Percentiles rank a stretch among this genome's conserved stretches.
Evolutionary conservation across 257 asterid species (phyloP).

Genomic region (Jasminum sambac): DNA sequence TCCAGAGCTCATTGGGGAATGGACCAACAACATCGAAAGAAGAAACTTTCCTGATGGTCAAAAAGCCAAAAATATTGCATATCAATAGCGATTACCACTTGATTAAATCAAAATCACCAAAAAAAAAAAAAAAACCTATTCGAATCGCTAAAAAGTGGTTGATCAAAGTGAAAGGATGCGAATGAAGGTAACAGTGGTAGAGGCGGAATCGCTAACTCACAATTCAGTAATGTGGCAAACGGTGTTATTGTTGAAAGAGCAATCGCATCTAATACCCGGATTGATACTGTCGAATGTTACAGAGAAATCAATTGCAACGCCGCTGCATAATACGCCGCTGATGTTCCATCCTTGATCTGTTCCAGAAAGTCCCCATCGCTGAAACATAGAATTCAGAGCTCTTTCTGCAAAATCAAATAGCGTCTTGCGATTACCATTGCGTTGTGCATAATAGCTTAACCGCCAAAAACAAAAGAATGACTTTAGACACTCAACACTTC

Average conservation of each 20-base stretch:
- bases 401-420: slow-evolving; percentile 35
- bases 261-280: slow-evolving; percentile 68
- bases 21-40: slow-evolving; percentile 39
- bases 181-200: background rate
- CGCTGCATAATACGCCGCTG: slow-evolving; percentile 64
- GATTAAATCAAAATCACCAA: background rate
- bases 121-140: background rate
- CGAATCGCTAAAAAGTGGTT: background rate
- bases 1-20: slow-evolving; percentile 64
- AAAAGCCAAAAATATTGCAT: slow-evolving; percentile 5
- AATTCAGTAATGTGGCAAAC: slow-evolving; percentile 44
- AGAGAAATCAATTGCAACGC: slow-evolving; percentile 42
- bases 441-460: background rate
- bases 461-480: background rate
- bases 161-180: background rate
- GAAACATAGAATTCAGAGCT: slow-evolving; percentile 50
- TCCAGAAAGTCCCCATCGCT: slow-evolving; percentile 37
- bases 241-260: slow-evolving; percentile 42
- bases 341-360: slow-evolving; percentile 47
- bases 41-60: slow-evolving; percentile 47
- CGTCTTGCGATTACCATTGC: background rate
- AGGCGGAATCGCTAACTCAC: background rate
- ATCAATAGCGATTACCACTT: background rate
- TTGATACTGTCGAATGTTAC: slow-evolving; percentile 18
- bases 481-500: background rate